These are phyloP conservation scores for Fusarium coffeatum DNA, from an alignment of 2,329 filamentous ascomycete genomes.

Conservation along the genomic window DNA sequence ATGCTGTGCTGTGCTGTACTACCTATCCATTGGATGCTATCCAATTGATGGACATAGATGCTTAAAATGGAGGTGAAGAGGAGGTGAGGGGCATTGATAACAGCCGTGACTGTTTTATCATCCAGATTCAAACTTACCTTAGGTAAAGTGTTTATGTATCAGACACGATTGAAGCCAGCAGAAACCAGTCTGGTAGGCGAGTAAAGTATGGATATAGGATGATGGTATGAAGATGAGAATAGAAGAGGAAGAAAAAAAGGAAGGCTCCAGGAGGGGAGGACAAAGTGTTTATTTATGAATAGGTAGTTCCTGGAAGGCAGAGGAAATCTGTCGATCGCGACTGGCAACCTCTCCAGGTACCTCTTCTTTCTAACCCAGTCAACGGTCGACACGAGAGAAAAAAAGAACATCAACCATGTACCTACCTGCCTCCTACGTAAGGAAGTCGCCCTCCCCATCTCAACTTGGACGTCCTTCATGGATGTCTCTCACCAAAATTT, in stretches of 20 bases:
- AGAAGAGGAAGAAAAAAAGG: constrained; percentile 15
- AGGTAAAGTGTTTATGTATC: constrained; percentile 27
- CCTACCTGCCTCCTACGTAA: constrained; percentile 27
- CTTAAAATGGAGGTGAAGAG: background rate
- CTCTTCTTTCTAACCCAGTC: constrained; percentile 17
- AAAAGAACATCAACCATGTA: too few relatives aligned
- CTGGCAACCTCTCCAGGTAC: constrained; percentile 14
- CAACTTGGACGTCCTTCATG: constrained; percentile 21
- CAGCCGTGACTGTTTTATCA: constrained; percentile 23
- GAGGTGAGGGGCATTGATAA: constrained; percentile 30
- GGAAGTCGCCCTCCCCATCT: constrained; percentile 3
- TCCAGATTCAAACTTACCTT: constrained; percentile 37
- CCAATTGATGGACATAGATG: background rate
- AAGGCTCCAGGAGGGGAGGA: constrained; percentile 24
- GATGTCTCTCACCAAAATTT: constrained; percentile 27
- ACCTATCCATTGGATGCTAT: background rate
- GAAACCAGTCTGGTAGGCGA: constrained; percentile 29
- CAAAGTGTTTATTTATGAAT: constrained; percentile 37
- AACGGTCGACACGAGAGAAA: constrained; percentile 40
- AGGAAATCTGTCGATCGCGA: constrained; percentile 28
- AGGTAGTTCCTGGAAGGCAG: constrained; percentile 24
- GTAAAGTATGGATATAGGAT: constrained; percentile 1
- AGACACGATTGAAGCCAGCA: constrained; percentile 27
- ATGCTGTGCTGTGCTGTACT: background rate
- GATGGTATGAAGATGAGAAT: constrained; percentile 21